Conservation (phyloP, 1,284 basidiomycete genomes). For the Fomitopsis pinicola region DNA sequence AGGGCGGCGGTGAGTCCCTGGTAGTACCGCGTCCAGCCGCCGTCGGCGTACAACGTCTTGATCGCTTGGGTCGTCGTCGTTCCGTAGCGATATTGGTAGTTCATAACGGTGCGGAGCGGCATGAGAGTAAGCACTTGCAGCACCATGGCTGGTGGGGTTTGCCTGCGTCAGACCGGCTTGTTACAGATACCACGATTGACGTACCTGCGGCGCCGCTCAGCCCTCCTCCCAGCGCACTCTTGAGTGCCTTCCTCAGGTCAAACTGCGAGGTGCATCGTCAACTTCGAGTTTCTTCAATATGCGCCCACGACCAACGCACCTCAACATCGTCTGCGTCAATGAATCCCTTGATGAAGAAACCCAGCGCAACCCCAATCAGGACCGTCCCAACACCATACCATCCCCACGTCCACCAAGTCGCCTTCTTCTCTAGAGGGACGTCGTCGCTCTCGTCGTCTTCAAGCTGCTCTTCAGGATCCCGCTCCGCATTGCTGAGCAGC, state of each 20-base stretch:
- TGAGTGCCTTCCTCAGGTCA: slow-evolving; percentile 70
- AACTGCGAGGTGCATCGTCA: slow-evolving; percentile 44
- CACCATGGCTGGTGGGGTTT: slow-evolving; percentile 66
- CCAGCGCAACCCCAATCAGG: slow-evolving; percentile 35
- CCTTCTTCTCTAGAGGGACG: slow-evolving; percentile 18
- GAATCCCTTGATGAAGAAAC: slow-evolving; percentile 62
- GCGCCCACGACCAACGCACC: slow-evolving; percentile 34
- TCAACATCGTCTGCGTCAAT: slow-evolving; percentile 64
- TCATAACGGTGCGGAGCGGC: slow-evolving; percentile 88
- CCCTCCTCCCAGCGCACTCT: slow-evolving; percentile 80
- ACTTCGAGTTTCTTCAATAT: neutral
- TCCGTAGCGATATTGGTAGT: slow-evolving; percentile 86
- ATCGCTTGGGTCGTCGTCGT: slow-evolving; percentile 64
- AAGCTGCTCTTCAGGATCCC: neutral
- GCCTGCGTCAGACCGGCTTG: neutral
- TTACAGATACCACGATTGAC: slow-evolving; percentile 9
- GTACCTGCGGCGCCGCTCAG: slow-evolving; percentile 78
- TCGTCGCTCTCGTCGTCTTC: neutral
- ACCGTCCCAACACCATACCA: slow-evolving; percentile 33
- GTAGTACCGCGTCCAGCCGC: slow-evolving; percentile 80
- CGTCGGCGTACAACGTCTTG: slow-evolving; percentile 67
- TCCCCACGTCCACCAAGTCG: slow-evolving; percentile 24
- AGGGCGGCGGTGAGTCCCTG: slow-evolving; percentile 80
- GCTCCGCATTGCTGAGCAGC: slow-evolving; percentile 1
- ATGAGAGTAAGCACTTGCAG: slow-evolving; percentile 84